Conservation (phyloP, 805 yeast species). For the Cyberlindnera americana region DNA sequence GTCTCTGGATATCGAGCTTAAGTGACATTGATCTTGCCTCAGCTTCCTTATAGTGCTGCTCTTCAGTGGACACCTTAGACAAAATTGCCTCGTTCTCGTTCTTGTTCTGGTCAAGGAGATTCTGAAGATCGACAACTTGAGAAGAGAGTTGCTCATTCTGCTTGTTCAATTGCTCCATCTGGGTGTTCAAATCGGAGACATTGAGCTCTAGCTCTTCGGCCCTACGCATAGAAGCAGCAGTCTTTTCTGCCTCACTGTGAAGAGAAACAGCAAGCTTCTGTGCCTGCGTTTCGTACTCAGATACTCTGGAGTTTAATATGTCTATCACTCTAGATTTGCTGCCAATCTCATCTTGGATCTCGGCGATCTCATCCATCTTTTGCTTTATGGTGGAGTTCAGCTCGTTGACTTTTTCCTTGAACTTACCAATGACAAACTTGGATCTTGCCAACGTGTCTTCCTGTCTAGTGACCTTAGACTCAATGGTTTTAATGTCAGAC, state of each 20-base stretch:
- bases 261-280: conserved; percentile 8
- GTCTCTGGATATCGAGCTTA: conserved; percentile 1
- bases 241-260: conserved; percentile 11
- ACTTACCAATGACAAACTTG: conserved; percentile 19
- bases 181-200: neutral
- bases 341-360: conserved; percentile 13
- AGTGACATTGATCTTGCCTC: conserved; percentile 3
- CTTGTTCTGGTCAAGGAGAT: conserved; percentile 2
- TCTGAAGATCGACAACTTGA: conserved; percentile 4
- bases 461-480: conserved; percentile 10
- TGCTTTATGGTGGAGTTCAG: conserved; percentile 9
- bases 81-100: conserved; percentile 2
- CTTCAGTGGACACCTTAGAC: conserved; percentile 5
- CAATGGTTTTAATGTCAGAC: conserved; percentile 17
- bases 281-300: conserved; percentile 21
- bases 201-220: neutral
- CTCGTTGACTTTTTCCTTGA: conserved; percentile 21
- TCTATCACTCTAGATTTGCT: conserved; percentile 20
- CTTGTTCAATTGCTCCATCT: neutral
- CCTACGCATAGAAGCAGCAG: neutral
- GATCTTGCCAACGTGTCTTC: conserved; percentile 17
- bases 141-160: conserved; percentile 3
- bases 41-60: conserved; percentile 3
- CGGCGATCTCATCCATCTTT: conserved; percentile 10
- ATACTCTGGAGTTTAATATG: conserved; percentile 11